These are phyloP conservation scores for Globisporangium viniferum DNA, from an alignment of 352 stramenopile species.

Conservation along the genomic window DNA sequence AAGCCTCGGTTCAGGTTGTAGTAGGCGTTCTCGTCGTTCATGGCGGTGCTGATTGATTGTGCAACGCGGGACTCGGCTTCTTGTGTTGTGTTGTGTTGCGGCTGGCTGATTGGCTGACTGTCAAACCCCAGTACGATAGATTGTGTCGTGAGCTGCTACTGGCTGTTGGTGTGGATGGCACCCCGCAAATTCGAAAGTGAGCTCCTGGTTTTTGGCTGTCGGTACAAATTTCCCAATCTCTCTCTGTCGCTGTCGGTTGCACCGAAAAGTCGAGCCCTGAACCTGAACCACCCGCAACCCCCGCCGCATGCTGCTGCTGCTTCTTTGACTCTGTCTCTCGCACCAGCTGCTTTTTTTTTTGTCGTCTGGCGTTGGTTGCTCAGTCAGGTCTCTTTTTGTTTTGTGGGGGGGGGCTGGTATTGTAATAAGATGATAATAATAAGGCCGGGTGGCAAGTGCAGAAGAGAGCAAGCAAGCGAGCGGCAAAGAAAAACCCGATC, in stretches of 20 bases:
- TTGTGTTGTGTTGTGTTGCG: no score
- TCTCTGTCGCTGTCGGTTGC: neutral
- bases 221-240: neutral
- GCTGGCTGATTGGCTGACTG: no score
- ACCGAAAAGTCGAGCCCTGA: neutral
- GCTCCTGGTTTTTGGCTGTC: neutral
- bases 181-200: constrained; percentile 5
- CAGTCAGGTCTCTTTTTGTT: no score
- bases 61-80: neutral
- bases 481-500: no score
- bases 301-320: neutral
- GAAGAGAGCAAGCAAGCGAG: no score
- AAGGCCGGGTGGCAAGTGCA: no score
- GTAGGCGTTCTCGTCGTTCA: constrained; percentile 10
- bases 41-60: neutral
- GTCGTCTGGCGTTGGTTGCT: no score
- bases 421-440: no score
- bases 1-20: constrained; percentile 1
- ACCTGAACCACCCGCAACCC: neutral
- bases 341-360: no score
- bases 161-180: neutral
- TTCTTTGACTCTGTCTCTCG: neutral
- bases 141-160: neutral
- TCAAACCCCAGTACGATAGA: neutral
- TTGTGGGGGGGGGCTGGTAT: no score